A percentile compares a stretch with the other conserved stretches of the same genome.
Evolutionary conservation across 176 grass and related monocot species (phyloP).

Genomic region (Phyllostachys edulis): DNA sequence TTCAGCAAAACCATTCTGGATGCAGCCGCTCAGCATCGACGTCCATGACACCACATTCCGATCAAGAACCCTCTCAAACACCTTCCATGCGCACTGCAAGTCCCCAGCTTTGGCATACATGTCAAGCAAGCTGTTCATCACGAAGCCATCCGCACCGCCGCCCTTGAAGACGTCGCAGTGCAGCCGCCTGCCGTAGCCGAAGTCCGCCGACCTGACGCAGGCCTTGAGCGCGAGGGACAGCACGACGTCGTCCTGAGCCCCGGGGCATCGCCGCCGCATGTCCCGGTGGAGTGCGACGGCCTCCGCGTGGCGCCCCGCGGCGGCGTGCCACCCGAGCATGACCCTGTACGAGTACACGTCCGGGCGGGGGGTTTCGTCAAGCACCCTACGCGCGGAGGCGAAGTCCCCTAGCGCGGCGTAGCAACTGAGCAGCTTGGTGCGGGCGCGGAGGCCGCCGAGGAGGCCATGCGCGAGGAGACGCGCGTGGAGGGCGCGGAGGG

Average conservation of each 20-base stretch:
- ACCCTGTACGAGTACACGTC: conserved; percentile 55
- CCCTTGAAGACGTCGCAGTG: conserved; percentile 44
- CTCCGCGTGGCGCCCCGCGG: conserved; percentile 30
- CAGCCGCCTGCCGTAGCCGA: conserved; percentile 45
- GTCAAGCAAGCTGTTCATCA: conserved; percentile 54
- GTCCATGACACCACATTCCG: conserved; percentile 71
- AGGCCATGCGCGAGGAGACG: conserved; percentile 38
- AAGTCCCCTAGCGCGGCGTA: conserved; percentile 48
- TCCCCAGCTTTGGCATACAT: conserved; percentile 54
- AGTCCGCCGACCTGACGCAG: conserved; percentile 38
- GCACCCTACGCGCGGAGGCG: conserved; percentile 52
- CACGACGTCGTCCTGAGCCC: conserved; percentile 37
- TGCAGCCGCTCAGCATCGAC: conserved; percentile 47
- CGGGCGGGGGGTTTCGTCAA: conserved; percentile 45
- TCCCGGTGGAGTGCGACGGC: conserved; percentile 31
- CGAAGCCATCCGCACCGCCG: conserved; percentile 48
- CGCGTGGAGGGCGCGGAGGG: conserved; percentile 48
- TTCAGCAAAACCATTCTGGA: conserved; percentile 42
- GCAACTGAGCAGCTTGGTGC: conserved; percentile 70
- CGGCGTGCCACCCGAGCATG: conserved; percentile 37
- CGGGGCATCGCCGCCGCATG: conserved; percentile 31
- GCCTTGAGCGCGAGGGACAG: conserved; percentile 62
- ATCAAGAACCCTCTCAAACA: conserved; percentile 38
- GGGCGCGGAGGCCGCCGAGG: conserved; percentile 20
- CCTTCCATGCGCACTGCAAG: conserved; percentile 31